phyloP scores from a whole-genome alignment of 768 basidiomycete genomes.

The Cyclocybe aegerita region DNA sequence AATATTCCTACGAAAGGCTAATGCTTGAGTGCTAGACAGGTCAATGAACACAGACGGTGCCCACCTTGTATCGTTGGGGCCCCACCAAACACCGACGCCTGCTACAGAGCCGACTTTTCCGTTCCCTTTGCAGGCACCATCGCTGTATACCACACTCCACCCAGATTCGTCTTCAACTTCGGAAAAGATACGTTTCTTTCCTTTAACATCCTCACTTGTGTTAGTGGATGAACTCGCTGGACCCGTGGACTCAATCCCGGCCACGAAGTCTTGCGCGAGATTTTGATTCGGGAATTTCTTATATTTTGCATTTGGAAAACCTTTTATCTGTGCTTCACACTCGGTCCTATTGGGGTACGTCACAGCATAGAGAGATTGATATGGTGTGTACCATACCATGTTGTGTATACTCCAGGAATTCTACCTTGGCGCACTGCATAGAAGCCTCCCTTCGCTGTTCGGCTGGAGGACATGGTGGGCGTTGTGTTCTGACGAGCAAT shows the following conservation, averaged over 20 bases:
- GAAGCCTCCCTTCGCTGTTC: conserved; percentile 42
- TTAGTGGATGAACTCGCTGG: conserved; percentile 1
- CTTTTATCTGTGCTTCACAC: conserved; percentile 65
- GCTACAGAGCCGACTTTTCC: conserved; percentile 66
- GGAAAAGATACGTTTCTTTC: conserved; percentile 31
- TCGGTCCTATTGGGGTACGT: conserved; percentile 58
- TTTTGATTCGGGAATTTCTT: conserved; percentile 62
- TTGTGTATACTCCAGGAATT: conserved; percentile 60
- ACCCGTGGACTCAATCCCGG: conserved; percentile 8
- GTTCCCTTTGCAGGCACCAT: conserved; percentile 87
- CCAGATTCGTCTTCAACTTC: conserved; percentile 29
- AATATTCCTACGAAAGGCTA: conserved; percentile 57
- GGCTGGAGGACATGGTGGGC: conserved; percentile 18
- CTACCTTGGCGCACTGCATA: conserved; percentile 76
- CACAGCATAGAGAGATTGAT: conserved; percentile 1
- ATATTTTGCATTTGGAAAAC: conserved; percentile 57
- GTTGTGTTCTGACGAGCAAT: not conserved
- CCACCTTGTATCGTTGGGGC: conserved; percentile 60
- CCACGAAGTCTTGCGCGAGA: conserved; percentile 61
- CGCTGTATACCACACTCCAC: conserved; percentile 70
- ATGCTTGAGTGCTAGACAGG: not conserved
- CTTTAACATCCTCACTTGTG: conserved; percentile 15
- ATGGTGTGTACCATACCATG: conserved; percentile 52
- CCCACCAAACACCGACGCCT: conserved; percentile 93
- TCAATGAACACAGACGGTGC: conserved; percentile 7